Evolutionary conservation across 2,329 filamentous ascomycete species (phyloP), one percentile per base, ranked within the genome.

Genomic region (Colletotrichum gloeosporioides): DNA sequence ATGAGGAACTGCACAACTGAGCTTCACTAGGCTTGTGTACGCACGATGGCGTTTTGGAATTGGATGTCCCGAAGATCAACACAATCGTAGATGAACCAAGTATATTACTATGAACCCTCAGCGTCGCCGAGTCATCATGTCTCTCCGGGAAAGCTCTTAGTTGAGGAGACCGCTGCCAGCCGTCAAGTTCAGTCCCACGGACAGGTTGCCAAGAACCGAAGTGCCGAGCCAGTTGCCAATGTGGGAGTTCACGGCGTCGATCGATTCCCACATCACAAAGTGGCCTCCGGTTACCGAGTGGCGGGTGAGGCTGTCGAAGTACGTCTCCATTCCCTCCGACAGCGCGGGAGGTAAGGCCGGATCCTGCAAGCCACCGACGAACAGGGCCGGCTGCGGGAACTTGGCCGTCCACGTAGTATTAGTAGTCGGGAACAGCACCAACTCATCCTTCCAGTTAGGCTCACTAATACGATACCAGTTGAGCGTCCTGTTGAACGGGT

Each of bases 381-480:
- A n/a, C n/a, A n/a, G n/a, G n/a, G n/a, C n/a, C n/a, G n/a, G n/a
- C n/a, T n/a, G n/a, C n/a, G n/a, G n/a, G n/a, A n/a, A n/a, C n/a
- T n/a, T n/a, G n/a, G n/a, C n/a, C n/a, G n/a, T n/a, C n/a, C n/a
- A n/a, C n/a, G n/a, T n/a, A n/a, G n/a, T n/a, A n/a, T n/a, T n/a
- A n/a, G n/a, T n/a, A n/a, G n/a, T n/a, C n/a, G n/a, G n/a, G n/a
- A n/a, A n/a, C n/a, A n/a, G n/a, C n/a, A n/a, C n/a, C n/a, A n/a
- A 78, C 81, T 98, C 96, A 78, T 98, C 95, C 62, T 95, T 90
- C 82, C 89, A 94, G n/a, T n/a, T n/a, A n/a, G n/a, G n/a, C 83
- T 91, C 87, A 15, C 91, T 88, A 3, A 91, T 94, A 57, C 95
- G 92, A 86, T 99, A 99, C 95, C 95, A 98, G 85, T 96, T 97